Base-by-base conservation (phyloP, 768 basidiomycete species). In the Hemileccinum impolitum region DNA sequence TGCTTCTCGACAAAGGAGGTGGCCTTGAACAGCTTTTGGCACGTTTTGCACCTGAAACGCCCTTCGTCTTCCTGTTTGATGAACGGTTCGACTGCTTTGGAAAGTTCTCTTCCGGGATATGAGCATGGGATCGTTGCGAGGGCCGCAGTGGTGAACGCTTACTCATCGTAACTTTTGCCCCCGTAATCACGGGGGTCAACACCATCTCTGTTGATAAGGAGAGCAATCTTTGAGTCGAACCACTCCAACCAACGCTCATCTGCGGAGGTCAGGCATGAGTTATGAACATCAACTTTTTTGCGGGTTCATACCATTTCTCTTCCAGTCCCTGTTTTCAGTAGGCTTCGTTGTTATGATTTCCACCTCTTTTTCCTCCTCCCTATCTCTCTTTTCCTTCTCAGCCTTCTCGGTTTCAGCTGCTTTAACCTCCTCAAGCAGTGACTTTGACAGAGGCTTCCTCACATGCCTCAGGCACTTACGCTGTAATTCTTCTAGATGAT, bases 1-100 rank as follows among this genome's bases (percentile, higher is more conserved):
- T 99, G 96, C 75, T 98, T 98, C 72, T 95, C 92, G 41, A 98
- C 90, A 70, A 97, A 99, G 21, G 94, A 84, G 30, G 90, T 87
- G 4, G 94, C 96, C 67, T 94, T 94, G 84, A 99, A 99, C 18
- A 98, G 77, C 73, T 99, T 99, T 70, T 85, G 86, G 69, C 96
- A 99, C 25, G 85, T 85, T 74, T 91, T 95, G 74, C 96, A 99
- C 55, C 96, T 79, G 73, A 90, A 98, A 66, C 96, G 98, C 61
- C 87, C 90, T 69, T 95, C 92, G 57, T 97, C 95, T 69, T 98
- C 95, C 65, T 93, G 89, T 70, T 94, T 94, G 67, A 98, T 80
- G 65, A 78, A 78, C 2, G 84, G 84, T 48, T 88, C 87, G 19
- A 86, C 83, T 12, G 85, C 77, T 60, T 85, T 90, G 43, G 81